Base-by-base conservation (phyloP, 352 stramenopile species). In the Phytopythium litorale region DNA sequence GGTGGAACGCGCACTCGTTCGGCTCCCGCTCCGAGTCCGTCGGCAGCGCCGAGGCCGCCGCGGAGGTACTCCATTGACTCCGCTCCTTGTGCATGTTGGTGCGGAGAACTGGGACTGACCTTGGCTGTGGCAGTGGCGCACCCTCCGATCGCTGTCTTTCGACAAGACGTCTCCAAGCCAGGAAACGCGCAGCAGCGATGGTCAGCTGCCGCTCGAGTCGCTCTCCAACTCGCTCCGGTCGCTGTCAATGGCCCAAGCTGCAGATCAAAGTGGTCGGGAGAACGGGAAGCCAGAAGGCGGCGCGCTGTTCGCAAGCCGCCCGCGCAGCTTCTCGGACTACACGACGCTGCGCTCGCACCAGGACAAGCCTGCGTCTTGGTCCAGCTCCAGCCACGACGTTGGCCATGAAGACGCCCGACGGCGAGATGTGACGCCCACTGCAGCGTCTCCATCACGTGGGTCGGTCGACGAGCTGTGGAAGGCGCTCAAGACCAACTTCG, bases 301-400 rank as follows among this genome's bases (percentile, higher is more conserved):
- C 32, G 33, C 52, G 15, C 15, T 33, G 9, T 33, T 46, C 19
- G n/a, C 13, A 11, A 45, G 25, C 12, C 68, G 80, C 7, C 77
- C 78, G 16, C 77, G 81, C 9, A 92, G 83, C 50, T 89, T 79
- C 52, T 92, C 83, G 13, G 81, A 92, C 59, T 92, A 90, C 58
- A 74, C 77, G 60, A 72, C 70, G 9, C 60, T 88, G 9, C 65
- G 66, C 0, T 67, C 72, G 6, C 56, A 66, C 25, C 38, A 37
- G 28, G 63, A 69, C 28, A 57, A 71, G 9, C 66, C 57, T 30
- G 43, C 32, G 3, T 15, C 19, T 4, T 81, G 68, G 71, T n/a
- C 46, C 11, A 52, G 4, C 30, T n/a, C 46, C 11, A 52, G 4
- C 30, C 64, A 57, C 4, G 60, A 64, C 12, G 52, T 58, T 25